These are phyloP conservation scores for Teunomyces stri DNA, from an alignment of 805 yeast species.

Conservation along the genomic window DNA sequence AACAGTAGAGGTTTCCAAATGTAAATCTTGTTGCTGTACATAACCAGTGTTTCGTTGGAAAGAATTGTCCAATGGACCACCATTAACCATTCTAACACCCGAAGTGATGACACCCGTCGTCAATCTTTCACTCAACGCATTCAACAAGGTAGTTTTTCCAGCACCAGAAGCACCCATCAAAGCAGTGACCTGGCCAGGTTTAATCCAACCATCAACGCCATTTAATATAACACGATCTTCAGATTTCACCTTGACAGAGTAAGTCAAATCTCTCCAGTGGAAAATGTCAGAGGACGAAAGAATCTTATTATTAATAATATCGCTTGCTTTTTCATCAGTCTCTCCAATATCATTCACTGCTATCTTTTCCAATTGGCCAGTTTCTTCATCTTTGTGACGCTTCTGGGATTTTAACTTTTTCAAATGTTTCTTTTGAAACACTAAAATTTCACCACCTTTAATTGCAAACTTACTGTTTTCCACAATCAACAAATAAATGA, in stretches of 20 bases:
- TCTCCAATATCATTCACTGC: conserved; percentile 1
- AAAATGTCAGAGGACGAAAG: conserved; percentile 15
- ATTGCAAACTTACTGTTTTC: conserved; percentile 41
- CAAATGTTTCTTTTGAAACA: conserved; percentile 54
- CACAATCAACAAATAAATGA: conserved; percentile 49
- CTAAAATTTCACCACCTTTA: conserved; percentile 35
- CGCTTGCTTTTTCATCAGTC: conserved; percentile 4
- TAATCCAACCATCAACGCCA: conserved; percentile 29
- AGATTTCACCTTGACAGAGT: conserved; percentile 19
- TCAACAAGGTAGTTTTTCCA: conserved; percentile 57
- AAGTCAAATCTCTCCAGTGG: conserved; percentile 21
- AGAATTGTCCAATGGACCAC: conserved; percentile 45
- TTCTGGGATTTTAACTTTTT: conserved; percentile 33
- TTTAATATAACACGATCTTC: conserved; percentile 27
- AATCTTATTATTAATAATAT: conserved; percentile 8
- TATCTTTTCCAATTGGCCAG: conserved; percentile 11
- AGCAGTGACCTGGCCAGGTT: conserved; percentile 58
- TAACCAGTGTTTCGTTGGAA: conserved; percentile 57
- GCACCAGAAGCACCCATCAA: conserved; percentile 67
- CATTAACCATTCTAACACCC: conserved; percentile 59
- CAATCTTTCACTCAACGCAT: conserved; percentile 52
- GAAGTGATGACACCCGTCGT: conserved; percentile 52
- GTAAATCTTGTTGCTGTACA: conserved; percentile 61
- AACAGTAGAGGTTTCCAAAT: conserved; percentile 49
- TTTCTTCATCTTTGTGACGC: conserved; percentile 14